Percentiles rank a stretch among this genome's conserved stretches.
These are phyloP conservation scores for Elongisporangium anandrum DNA, from an alignment of 352 stramenopile species.

Conservation along the genomic window DNA sequence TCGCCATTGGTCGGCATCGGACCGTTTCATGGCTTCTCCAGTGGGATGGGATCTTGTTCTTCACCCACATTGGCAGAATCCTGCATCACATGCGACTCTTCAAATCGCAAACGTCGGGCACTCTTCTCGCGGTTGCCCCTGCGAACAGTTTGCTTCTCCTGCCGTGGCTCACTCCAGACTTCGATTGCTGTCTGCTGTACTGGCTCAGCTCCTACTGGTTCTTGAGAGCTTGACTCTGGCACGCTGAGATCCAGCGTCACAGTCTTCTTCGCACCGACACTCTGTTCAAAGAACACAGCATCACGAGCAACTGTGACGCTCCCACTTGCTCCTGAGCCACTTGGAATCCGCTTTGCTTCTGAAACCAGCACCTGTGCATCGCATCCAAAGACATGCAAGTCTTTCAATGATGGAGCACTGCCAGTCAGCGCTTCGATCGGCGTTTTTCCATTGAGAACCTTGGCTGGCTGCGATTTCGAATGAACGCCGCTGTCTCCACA, in stretches of 20 bases:
- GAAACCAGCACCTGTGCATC: conserved; percentile 3
- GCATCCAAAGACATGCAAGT: conserved; percentile 8
- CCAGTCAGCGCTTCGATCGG: conserved; percentile 1
- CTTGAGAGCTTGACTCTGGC: no score
- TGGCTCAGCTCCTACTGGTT: no score
- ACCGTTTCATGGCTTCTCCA: conserved; percentile 4
- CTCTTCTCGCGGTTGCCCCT: no score
- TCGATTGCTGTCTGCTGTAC: no score
- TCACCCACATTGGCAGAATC: no score
- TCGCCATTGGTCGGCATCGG: conserved; percentile 6
- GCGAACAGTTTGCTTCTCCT: no score
- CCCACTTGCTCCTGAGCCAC: conserved; percentile 4
- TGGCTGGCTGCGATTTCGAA: conserved; percentile 6
- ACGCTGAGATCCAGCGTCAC: no score
- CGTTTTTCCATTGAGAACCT: conserved; percentile 3
- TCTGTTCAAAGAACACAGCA: conserved; percentile 9
- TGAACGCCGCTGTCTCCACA: conserved; percentile 3
- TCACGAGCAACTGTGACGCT: background rate
- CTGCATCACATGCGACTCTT: conserved; percentile 9
- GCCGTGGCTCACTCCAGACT: no score
- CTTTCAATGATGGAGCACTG: background rate
- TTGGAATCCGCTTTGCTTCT: conserved; percentile 5
- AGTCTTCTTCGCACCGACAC: background rate
- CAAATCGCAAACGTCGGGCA: conserved; percentile 3
- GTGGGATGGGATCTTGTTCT: conserved; percentile 5